Evolutionary conservation across 805 yeast genomes (phyloP).

Genomic region (Hanseniaspora valbyensis): DNA sequence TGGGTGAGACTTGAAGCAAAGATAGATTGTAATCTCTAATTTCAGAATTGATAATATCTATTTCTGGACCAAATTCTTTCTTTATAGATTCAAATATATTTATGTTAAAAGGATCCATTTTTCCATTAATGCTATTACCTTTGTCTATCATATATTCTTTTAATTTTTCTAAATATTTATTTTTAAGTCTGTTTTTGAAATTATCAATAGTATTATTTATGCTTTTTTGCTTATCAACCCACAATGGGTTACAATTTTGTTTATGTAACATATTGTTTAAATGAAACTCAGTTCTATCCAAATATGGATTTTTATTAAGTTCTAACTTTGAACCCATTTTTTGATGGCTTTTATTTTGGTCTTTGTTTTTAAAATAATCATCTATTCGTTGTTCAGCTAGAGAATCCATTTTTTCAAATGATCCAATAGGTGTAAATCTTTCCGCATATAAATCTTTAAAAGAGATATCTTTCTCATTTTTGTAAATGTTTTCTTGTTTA

Average conservation of each 20-base stretch:
- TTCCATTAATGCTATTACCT: background rate
- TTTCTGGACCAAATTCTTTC: background rate
- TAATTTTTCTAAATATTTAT: slow-evolving; percentile 30
- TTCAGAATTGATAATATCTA: background rate
- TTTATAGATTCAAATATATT: slow-evolving; percentile 39
- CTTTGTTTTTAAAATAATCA: slow-evolving; percentile 60
- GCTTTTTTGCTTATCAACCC: slow-evolving; percentile 71
- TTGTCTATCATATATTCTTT: slow-evolving; percentile 16
- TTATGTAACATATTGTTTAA: slow-evolving; percentile 62
- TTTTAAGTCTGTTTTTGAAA: slow-evolving; percentile 38
- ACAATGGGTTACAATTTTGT: slow-evolving; percentile 77
- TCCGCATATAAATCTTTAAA: slow-evolving; percentile 56
- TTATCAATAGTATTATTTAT: slow-evolving; percentile 38
- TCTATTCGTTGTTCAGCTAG: slow-evolving; percentile 68
- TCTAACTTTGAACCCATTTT: slow-evolving; percentile 47
- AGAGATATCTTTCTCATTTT: slow-evolving; percentile 34
- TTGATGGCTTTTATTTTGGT: slow-evolving; percentile 51
- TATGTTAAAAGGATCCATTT: slow-evolving; percentile 38
- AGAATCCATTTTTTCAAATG: slow-evolving; percentile 40
- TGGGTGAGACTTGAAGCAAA: background rate
- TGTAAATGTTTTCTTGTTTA: slow-evolving; percentile 30
- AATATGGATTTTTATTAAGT: slow-evolving; percentile 42
- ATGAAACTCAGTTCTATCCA: slow-evolving; percentile 64
- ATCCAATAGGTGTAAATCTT: slow-evolving; percentile 37
- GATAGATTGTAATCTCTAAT: slow-evolving; percentile 8